Conservation (phyloP, 805 yeast genomes). For the Pachysolen tannophilus region DNA sequence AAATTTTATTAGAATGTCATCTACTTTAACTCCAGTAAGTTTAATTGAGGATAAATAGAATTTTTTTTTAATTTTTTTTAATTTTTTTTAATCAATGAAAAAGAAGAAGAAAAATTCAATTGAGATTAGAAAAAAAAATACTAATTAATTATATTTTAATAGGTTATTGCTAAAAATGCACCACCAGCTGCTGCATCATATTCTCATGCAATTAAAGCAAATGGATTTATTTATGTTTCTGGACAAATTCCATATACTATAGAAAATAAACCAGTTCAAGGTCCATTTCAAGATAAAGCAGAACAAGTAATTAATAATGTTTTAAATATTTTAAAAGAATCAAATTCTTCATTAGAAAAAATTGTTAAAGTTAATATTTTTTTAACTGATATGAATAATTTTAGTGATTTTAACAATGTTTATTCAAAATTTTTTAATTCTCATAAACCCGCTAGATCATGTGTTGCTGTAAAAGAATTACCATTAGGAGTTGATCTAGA, state of each 20-base stretch:
- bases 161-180: constrained; percentile 65
- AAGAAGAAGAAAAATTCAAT: too few species aligned
- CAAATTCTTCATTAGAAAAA: constrained; percentile 76
- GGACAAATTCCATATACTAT: constrained; percentile 93
- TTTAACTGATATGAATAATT: constrained; percentile 84
- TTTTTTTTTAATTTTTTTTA: not conserved
- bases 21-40: constrained; percentile 29
- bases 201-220: constrained; percentile 91
- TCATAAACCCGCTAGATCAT: constrained; percentile 94
- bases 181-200: constrained; percentile 97
- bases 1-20: constrained; percentile 22
- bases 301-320: constrained; percentile 68
- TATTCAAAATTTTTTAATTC: constrained; percentile 69
- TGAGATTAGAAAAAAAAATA: too few species aligned
- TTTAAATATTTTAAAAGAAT: constrained; percentile 67
- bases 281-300: constrained; percentile 67
- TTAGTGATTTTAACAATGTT: constrained; percentile 78
- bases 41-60: too few species aligned
- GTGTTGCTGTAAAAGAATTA: constrained; percentile 88
- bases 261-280: constrained; percentile 72
- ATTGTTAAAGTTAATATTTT: constrained; percentile 85
- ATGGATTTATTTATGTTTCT: constrained; percentile 83
- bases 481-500: constrained; percentile 87
- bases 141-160: not conserved
- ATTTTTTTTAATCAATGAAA: too few species aligned